These are phyloP conservation scores for Gossypium ekmanianum DNA, from an alignment of 345 rosid genomes.

Conservation along the genomic window DNA sequence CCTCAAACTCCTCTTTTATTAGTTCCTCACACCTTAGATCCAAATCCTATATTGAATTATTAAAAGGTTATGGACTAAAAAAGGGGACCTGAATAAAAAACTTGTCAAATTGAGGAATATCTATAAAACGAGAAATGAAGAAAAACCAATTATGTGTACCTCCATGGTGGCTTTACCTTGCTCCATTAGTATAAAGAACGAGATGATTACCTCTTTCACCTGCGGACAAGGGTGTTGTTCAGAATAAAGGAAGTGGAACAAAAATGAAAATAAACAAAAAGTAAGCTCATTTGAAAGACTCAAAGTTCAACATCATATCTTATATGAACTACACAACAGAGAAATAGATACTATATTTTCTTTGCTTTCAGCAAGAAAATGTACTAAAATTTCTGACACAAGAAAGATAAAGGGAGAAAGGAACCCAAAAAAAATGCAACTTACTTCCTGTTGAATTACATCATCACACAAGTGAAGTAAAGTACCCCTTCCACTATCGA, in stretches of 20 bases:
- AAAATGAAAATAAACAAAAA: neutral
- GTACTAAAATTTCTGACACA: neutral
- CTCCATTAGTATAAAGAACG: slow-evolving; percentile 87
- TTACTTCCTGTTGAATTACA: slow-evolving; percentile 97
- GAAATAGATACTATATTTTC: neutral
- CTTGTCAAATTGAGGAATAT: neutral
- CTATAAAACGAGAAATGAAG: neutral
- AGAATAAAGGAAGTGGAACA: neutral
- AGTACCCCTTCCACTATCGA: slow-evolving; percentile 96
- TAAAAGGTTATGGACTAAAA: slow-evolving; percentile 16
- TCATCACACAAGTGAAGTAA: slow-evolving; percentile 95
- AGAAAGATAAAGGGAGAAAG: neutral
- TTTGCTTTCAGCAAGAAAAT: neutral
- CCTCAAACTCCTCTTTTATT: slow-evolving; percentile 72
- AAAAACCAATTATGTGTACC: slow-evolving; percentile 32
- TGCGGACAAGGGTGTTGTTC: slow-evolving; percentile 20
- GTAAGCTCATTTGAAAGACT: neutral
- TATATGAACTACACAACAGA: neutral
- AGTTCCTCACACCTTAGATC: slow-evolving; percentile 80
- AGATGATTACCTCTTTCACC: slow-evolving; percentile 91
- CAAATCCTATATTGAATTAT: slow-evolving; percentile 54
- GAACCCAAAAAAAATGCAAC: slow-evolving; percentile 15
- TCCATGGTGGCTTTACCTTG: slow-evolving; percentile 88
- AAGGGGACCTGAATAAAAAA: neutral
- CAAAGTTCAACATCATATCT: neutral